These are phyloP conservation scores for Platanus orientalis DNA, from an alignment of 164 flowering plant species.

Conservation along the genomic window DNA sequence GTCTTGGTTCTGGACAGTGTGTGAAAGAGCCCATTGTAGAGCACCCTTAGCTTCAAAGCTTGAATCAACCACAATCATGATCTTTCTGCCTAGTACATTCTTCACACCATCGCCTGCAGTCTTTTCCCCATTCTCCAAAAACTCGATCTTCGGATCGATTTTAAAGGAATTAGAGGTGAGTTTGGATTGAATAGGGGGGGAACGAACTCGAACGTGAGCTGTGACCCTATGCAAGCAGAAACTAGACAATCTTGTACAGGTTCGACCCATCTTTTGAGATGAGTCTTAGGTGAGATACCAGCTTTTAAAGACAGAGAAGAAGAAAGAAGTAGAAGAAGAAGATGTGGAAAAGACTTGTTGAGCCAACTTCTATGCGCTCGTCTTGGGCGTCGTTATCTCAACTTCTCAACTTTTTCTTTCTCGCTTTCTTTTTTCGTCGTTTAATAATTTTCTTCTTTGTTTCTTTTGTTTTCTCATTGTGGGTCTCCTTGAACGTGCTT, in stretches of 20 bases:
- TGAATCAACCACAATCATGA: slow-evolving; percentile 82
- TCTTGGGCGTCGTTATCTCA: slow-evolving; percentile 2
- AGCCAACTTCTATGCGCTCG: slow-evolving; percentile 10
- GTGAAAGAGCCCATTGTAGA: slow-evolving; percentile 77
- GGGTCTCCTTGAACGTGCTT: slow-evolving; percentile 36
- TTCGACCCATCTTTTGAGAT: slow-evolving; percentile 36
- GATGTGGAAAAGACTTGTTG: not conserved
- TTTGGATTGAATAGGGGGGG: slow-evolving; percentile 45
- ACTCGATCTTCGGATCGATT: slow-evolving; percentile 14
- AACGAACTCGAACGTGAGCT: slow-evolving; percentile 53
- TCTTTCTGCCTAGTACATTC: slow-evolving; percentile 38
- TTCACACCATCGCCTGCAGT: slow-evolving; percentile 11
- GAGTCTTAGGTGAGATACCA: not conserved
- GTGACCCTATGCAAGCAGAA: slow-evolving; percentile 58
- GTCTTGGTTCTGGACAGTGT: slow-evolving; percentile 68
- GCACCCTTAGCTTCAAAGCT: slow-evolving; percentile 69
- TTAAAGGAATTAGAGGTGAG: slow-evolving; percentile 11
- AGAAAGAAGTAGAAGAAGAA: slow-evolving; percentile 7
- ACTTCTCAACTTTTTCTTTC: not conserved
- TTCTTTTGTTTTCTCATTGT: slow-evolving; percentile 12
- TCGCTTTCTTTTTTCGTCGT: slow-evolving; percentile 1
- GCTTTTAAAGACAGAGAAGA: not conserved
- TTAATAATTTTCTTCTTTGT: slow-evolving; percentile 14
- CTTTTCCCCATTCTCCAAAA: slow-evolving; percentile 11
- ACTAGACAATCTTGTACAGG: slow-evolving; percentile 36